Base-by-base conservation (phyloP, 768 basidiomycete species). In the Suillus ampliporus region DNA sequence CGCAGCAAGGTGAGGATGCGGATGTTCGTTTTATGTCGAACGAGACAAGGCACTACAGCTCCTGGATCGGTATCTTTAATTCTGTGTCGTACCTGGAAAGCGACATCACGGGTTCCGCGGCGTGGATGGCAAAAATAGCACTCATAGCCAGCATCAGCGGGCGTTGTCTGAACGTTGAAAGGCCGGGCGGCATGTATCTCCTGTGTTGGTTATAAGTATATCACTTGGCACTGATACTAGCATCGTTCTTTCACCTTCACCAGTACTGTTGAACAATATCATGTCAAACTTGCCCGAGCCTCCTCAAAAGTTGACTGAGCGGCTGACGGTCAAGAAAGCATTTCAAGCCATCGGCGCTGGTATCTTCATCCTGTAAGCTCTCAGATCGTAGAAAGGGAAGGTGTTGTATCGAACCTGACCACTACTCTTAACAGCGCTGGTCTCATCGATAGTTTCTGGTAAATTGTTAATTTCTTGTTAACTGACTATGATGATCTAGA, bases 401-500 rank as follows among this genome's bases (percentile, higher is more conserved):
- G 8, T 11, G 28, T 31, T 2, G 6, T 6, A 10, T n/a, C 5
- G 31, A 31, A 26, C 37, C 41, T 54, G 53, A 54, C 37, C 53
- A 17, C 15, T 11, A 26, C 5, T 38, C 35, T 38, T 19, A 5
- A 38, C 23, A 54, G 53, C 15, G 17, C 37, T 1, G 2, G 6
- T 2, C 5, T 26, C 9, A 38, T 26, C 23, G 17, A 54, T 38
- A 3, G 9, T 23, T 5, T 54, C 31, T 38, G 53, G 53, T 54
- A 5, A 54, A 38, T 54, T 23, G 53, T 54, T 10, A 51, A 21
- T 54, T 54, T 38, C 21, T 54, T 54, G 21, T 23, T 23, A n/a
- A 37, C 43, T n/a, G n/a, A n/a, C 15, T 17, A 38, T 2, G 19
- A 54, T 54, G 35, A 37, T 54, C 35, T 54, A 37, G 9, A 54